phyloP scores from a whole-genome alignment of 192 early-diverging fungal species.

The Coemansia sp. region DNA sequence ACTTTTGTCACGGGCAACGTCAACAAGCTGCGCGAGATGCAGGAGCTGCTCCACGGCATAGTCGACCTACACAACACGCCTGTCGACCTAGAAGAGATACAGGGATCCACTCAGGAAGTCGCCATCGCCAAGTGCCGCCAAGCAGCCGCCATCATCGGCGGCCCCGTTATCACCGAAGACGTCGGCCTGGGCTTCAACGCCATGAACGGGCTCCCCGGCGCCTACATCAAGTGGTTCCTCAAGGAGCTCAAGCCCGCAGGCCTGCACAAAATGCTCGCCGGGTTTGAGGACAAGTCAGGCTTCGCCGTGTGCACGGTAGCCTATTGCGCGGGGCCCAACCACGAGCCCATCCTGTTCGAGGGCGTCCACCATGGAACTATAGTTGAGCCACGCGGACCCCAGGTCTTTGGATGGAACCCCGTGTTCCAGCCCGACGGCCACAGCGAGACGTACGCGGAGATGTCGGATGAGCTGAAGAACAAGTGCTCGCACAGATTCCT shows the following conservation, averaged over 20 bases:
- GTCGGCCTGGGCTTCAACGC: slow-evolving; percentile 93
- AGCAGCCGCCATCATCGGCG: slow-evolving; percentile 66
- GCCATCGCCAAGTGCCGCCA: slow-evolving; percentile 74
- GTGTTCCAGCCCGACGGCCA: slow-evolving; percentile 85
- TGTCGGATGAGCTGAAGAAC: slow-evolving; percentile 83
- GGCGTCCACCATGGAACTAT: slow-evolving; percentile 79
- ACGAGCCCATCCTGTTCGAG: slow-evolving; percentile 86
- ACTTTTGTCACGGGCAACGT: slow-evolving; percentile 95
- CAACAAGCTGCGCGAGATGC: slow-evolving; percentile 92
- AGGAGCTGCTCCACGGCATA: slow-evolving; percentile 67
- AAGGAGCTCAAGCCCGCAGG: slow-evolving; percentile 72
- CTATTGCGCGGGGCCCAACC: slow-evolving; percentile 75
- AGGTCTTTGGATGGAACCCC: slow-evolving; percentile 94
- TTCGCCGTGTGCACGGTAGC: slow-evolving; percentile 92
- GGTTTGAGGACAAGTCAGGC: slow-evolving; percentile 87
- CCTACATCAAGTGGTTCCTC: slow-evolving; percentile 93
- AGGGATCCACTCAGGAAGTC: slow-evolving; percentile 79
- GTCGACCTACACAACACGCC: slow-evolving; percentile 66
- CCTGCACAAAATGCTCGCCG: slow-evolving; percentile 77
- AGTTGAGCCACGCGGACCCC: slow-evolving; percentile 79
- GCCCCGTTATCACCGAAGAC: slow-evolving; percentile 89
- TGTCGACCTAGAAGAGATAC: slow-evolving; percentile 89
- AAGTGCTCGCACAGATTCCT: slow-evolving; percentile 83
- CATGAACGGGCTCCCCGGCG: slow-evolving; percentile 88
- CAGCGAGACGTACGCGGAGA: slow-evolving; percentile 79